Evolutionary conservation across 179 eudicot species (phyloP), one percentile per base, ranked within the genome.

Genomic region (Vitellaria paradoxa): DNA sequence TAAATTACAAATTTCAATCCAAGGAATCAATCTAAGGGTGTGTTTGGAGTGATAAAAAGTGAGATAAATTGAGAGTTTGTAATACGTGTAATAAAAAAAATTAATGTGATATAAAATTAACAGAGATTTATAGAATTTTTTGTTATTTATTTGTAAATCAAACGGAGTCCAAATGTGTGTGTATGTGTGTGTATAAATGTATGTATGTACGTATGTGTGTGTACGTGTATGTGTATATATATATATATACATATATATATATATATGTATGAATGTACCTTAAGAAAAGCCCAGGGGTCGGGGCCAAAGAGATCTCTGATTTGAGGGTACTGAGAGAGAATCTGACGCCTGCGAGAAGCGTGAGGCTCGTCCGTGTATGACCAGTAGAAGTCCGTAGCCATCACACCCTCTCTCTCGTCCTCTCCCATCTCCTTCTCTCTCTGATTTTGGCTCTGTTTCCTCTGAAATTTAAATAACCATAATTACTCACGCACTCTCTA

Each of bases 301-400:
- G 98, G 97, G 72, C 98, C 98, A 82, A 93, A 94, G 66, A 94
- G 97, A 7, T 88, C 75, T 76, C 85, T 94, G 85, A 94, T 90
- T 72, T 93, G 92, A 79, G 98, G 98, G 81, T 94, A 89, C 66
- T 90, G 86, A 85, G 98, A 93, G 82, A 94, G 97, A 75, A 94
- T 94, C 84, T 87, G 85, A 1, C 91, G 81, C 52, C 98, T 74
- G 10, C 98, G 85, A 24, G 97, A 85, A 68, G 97, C 97, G 78
- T 94, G 98, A 24, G 98, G 98, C 81, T 94, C 98, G 83, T 94
- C 98, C 2, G 97, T 90, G 72, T 94, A 93, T 0, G 98, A 93
- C 98, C 98, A 94, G 84, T 86, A 93, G 82, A 87, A 94, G 81
- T 93, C 98, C 6, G 81, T 85, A 37, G 93, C 94, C 97, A 93